Percentiles rank a stretch among this genome's conserved stretches.
These are phyloP conservation scores for Suillus occidentalis DNA, from an alignment of 768 basidiomycete genomes.

Conservation along the genomic window DNA sequence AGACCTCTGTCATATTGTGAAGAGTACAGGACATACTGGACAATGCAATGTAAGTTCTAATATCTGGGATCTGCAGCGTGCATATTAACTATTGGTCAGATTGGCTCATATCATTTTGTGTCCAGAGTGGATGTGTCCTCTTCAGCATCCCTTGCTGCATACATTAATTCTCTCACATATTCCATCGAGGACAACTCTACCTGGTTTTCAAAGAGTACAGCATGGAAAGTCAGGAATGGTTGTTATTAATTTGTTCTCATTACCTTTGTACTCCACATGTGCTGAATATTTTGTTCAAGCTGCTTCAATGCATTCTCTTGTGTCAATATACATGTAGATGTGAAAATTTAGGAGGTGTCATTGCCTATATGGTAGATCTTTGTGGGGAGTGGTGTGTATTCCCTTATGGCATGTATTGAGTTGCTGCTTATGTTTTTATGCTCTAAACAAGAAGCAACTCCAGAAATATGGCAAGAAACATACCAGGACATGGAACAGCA, in stretches of 20 bases:
- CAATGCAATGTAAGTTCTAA: slow-evolving; percentile 75
- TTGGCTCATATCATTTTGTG: slow-evolving; percentile 95
- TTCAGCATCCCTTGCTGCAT: slow-evolving; percentile 95
- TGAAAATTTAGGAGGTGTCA: slow-evolving; percentile 96
- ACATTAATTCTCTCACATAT: slow-evolving; percentile 98
- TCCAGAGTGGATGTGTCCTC: slow-evolving; percentile 99
- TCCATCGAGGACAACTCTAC: slow-evolving; percentile 86
- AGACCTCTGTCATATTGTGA: slow-evolving; percentile 94
- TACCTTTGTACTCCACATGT: not conserved
- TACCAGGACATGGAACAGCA: slow-evolving; percentile 78
- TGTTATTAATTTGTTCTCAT: slow-evolving; percentile 76
- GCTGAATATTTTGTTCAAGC: slow-evolving; percentile 36
- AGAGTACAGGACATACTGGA: slow-evolving; percentile 80
- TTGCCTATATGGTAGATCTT: slow-evolving; percentile 90
- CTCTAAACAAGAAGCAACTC: slow-evolving; percentile 83
- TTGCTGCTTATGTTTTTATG: slow-evolving; percentile 1
- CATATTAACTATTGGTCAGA: slow-evolving; percentile 40
- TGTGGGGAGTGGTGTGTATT: slow-evolving; percentile 54
- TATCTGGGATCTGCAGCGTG: slow-evolving; percentile 1
- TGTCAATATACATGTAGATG: slow-evolving; percentile 95
- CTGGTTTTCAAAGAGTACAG: slow-evolving; percentile 85
- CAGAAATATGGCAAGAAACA: slow-evolving; percentile 96
- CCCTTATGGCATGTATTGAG: not conserved
- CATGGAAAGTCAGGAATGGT: slow-evolving; percentile 91
- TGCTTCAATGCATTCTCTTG: slow-evolving; percentile 99